A percentile compares a stretch with the other conserved stretches of the same genome.
phyloP scores from a whole-genome alignment of 2,329 filamentous ascomycete species.

The Ceratocystis lukuohia region DNA sequence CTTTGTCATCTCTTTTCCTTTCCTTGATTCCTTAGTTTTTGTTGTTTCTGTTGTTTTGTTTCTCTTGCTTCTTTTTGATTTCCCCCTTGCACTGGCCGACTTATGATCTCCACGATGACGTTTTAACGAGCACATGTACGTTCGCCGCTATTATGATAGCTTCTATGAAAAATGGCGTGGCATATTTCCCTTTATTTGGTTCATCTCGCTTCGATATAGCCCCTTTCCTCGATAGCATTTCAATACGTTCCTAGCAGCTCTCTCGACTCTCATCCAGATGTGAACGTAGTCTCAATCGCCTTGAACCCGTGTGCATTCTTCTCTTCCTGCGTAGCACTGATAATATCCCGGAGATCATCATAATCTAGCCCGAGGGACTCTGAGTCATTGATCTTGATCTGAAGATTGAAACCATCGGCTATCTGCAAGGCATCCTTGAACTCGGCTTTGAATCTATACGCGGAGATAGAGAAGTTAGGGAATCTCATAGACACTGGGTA shows the following conservation, averaged over 20 bases:
- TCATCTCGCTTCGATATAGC: background rate
- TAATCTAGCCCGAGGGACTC: slow-evolving; percentile 19
- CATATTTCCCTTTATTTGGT: background rate
- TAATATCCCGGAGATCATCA: slow-evolving; percentile 25
- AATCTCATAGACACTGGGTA: background rate
- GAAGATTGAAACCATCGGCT: background rate
- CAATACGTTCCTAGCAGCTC: background rate
- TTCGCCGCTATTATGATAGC: slow-evolving; percentile 1
- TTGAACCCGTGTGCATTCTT: background rate
- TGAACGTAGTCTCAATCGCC: background rate
- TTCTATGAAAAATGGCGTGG: background rate
- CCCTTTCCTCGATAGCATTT: background rate
- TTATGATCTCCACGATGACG: slow-evolving; percentile 1
- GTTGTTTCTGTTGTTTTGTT: background rate
- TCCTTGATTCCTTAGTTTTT: background rate
- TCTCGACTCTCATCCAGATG: background rate
- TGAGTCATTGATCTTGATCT: background rate
- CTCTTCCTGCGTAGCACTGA: background rate
- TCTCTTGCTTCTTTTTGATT: background rate
- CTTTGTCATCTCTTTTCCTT: background rate
- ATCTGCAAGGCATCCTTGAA: background rate
- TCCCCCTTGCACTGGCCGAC: background rate
- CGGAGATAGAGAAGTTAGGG: background rate
- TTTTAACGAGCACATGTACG: background rate
- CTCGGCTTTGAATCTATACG: background rate